Conservation (phyloP, 1,284 basidiomycete species). For the Bjerkandera adusta region DNA sequence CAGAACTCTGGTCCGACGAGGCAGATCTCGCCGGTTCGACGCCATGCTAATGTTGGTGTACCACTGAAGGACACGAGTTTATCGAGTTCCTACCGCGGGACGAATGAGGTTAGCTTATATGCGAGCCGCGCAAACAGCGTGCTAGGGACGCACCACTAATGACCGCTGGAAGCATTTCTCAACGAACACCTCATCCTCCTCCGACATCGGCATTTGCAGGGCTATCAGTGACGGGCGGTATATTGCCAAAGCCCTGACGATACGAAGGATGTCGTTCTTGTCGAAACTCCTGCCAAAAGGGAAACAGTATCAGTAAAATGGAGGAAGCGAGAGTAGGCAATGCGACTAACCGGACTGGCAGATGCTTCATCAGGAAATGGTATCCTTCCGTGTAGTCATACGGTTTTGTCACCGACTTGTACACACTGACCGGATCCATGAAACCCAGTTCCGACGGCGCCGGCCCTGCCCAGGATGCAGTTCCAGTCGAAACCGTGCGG, state of each 20-base stretch:
- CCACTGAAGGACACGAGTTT: conserved; percentile 97
- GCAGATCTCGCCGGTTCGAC: conserved; percentile 96
- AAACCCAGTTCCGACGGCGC: conserved; percentile 20
- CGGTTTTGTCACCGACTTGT: conserved; percentile 72
- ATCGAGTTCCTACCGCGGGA: conserved; percentile 89
- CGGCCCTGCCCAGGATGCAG: conserved; percentile 21
- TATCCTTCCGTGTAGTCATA: conserved; percentile 95
- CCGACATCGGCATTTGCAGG: conserved; percentile 90
- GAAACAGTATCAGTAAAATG: conserved; percentile 12
- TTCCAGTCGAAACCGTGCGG: conserved; percentile 18
- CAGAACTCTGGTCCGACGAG: conserved; percentile 96
- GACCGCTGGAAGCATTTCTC: conserved; percentile 95
- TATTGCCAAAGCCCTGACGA: conserved; percentile 92
- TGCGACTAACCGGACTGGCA: conserved; percentile 73
- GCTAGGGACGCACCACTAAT: conserved; percentile 62
- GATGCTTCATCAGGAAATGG: conserved; percentile 91
- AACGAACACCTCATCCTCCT: conserved; percentile 93
- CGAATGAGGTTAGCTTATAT: conserved; percentile 3
- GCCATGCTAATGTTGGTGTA: conserved; percentile 99
- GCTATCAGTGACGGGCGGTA: conserved; percentile 96
- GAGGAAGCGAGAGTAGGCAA: conserved; percentile 10
- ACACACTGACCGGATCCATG: conserved; percentile 56
- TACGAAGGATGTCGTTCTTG: conserved; percentile 91
- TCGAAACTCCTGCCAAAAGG: conserved; percentile 55
- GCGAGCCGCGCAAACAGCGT: not conserved